Conservation (phyloP, 805 yeast genomes). For the Schwanniomyces polymorphus region DNA sequence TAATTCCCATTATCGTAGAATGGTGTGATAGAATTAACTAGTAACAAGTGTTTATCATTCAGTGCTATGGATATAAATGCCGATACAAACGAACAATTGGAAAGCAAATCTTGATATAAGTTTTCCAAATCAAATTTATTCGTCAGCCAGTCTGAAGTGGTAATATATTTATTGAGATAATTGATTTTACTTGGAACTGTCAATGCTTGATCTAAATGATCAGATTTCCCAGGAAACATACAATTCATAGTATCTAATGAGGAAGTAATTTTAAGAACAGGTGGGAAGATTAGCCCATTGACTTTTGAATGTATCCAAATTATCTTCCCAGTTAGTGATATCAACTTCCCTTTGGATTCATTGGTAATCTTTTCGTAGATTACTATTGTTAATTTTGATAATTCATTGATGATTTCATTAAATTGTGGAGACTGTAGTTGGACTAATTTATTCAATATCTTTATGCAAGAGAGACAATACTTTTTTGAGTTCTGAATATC, state of each 20-base stretch:
- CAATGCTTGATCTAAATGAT: conserved; percentile 2
- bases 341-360: not conserved
- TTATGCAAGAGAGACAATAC: conserved; percentile 21
- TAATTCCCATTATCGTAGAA: conserved; percentile 25
- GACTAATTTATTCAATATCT: conserved; percentile 18
- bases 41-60: conserved; percentile 14
- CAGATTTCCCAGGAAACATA: not conserved
- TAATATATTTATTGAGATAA: conserved; percentile 6
- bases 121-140: conserved; percentile 16
- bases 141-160: conserved; percentile 46
- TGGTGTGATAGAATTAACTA: conserved; percentile 23
- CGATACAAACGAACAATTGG: conserved; percentile 78
- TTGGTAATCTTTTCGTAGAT: conserved; percentile 17
- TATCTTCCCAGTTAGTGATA: conserved; percentile 13
- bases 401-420: conserved; percentile 2
- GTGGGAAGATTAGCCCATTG: conserved; percentile 14
- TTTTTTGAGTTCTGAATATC: conserved; percentile 15
- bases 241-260: conserved; percentile 6
- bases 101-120: conserved; percentile 50
- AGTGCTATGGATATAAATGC: conserved; percentile 54
- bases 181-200: conserved; percentile 12
- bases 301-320: conserved; percentile 28
- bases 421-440: conserved; percentile 3
- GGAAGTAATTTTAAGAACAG: conserved; percentile 15
- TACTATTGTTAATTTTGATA: conserved; percentile 20